A percentile compares a stretch with the other conserved stretches of the same genome.
Conservation (phyloP, 148 eudicot species). For the Spergularia marina region DNA sequence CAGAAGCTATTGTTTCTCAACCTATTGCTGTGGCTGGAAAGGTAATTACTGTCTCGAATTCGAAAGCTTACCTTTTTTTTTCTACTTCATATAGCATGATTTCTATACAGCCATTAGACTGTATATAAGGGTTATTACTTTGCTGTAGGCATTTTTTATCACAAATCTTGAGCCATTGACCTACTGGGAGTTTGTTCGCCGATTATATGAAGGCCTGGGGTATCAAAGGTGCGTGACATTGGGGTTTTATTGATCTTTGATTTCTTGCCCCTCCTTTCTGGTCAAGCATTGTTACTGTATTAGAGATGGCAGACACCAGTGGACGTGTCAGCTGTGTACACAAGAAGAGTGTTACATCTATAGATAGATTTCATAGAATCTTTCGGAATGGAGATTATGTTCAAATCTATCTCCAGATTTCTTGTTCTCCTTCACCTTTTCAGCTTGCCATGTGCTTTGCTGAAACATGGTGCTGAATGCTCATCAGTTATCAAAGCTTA, state of each 20-base stretch:
- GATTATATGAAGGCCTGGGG: slow-evolving; percentile 64
- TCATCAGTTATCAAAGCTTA: neutral
- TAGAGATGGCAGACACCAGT: neutral
- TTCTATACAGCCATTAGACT: neutral
- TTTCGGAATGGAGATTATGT: neutral
- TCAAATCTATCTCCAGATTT: neutral
- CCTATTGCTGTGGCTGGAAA: slow-evolving; percentile 69
- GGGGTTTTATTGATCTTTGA: slow-evolving; percentile 10
- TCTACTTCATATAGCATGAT: neutral
- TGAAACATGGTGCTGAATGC: neutral
- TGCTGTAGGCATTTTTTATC: slow-evolving; percentile 74
- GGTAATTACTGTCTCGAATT: slow-evolving; percentile 37
- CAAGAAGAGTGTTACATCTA: neutral
- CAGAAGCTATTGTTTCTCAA: slow-evolving; percentile 59
- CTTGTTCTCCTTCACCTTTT: neutral
- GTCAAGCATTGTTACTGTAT: neutral
- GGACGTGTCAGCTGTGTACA: no score
- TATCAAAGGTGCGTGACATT: slow-evolving; percentile 59
- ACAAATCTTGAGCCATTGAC: slow-evolving; percentile 73
- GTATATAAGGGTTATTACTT: slow-evolving; percentile 6
- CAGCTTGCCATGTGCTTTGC: neutral
- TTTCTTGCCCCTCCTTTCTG: neutral
- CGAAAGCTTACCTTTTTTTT: slow-evolving; percentile 4
- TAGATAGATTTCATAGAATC: neutral
- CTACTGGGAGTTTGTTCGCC: slow-evolving; percentile 69